Evolutionary conservation across 176 grass and related monocot species (phyloP).

Genomic region (Carex pumila): DNA sequence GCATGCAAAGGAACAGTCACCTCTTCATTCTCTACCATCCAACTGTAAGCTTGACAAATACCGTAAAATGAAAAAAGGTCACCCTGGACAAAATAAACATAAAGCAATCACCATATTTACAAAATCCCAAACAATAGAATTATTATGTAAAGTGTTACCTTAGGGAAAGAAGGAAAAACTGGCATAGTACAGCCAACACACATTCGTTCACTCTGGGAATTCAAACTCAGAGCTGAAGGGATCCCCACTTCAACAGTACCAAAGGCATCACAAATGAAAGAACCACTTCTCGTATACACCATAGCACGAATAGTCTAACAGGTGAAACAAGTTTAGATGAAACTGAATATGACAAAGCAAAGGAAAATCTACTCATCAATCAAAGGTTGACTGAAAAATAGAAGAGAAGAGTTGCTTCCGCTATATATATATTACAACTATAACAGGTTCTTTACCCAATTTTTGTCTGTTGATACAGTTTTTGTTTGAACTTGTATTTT

Average conservation of each 20-base stretch:
- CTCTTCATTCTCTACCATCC: constrained; percentile 67
- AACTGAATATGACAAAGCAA: not conserved
- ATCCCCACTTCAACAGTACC: constrained; percentile 86
- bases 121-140: not conserved
- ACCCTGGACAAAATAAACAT: constrained; percentile 44
- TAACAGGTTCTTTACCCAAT: not conserved
- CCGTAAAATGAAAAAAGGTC: constrained; percentile 94
- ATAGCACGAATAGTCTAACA: constrained; percentile 77
- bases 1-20: constrained; percentile 30
- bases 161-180: constrained; percentile 64
- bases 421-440: not conserved
- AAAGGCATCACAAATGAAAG: constrained; percentile 80
- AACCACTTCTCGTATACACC: constrained; percentile 56
- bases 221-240: constrained; percentile 56
- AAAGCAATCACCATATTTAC: constrained; percentile 7
- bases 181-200: constrained; percentile 92
- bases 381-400: constrained; percentile 11
- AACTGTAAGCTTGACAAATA: constrained; percentile 83
- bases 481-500: not conserved
- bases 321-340: constrained; percentile 23
- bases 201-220: constrained; percentile 65
- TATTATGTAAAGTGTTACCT: constrained; percentile 34
- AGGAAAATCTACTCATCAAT: not conserved
- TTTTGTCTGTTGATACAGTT: not conserved
- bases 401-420: not conserved